These are phyloP conservation scores for Paxillus rubicundulus DNA, from an alignment of 768 basidiomycete genomes.

Conservation along the genomic window DNA sequence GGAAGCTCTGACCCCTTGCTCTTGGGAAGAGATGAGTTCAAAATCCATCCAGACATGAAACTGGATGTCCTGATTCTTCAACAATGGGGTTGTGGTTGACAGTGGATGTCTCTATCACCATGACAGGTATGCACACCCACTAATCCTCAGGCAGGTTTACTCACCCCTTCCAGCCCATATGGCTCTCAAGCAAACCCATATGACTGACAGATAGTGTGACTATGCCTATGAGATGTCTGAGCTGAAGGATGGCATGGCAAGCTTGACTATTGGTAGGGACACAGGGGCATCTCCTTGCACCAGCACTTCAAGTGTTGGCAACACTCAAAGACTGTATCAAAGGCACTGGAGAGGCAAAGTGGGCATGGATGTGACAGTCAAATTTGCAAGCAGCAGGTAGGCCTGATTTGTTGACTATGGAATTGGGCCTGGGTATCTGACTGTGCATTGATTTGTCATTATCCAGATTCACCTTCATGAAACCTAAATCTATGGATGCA, in stretches of 20 bases:
- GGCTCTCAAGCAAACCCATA: conserved; percentile 58
- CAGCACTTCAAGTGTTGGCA: conserved; percentile 61
- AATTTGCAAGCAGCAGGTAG: conserved; percentile 75
- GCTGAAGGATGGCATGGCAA: conserved; percentile 56
- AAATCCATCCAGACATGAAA: neutral
- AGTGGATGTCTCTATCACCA: no score
- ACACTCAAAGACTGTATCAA: conserved; percentile 73
- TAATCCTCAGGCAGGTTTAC: conserved; percentile 50
- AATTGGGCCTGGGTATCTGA: conserved; percentile 2
- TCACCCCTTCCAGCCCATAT: conserved; percentile 25
- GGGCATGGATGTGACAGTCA: conserved; percentile 62
- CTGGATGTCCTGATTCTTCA: no score
- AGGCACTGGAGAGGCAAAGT: conserved; percentile 62
- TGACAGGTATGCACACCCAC: neutral
- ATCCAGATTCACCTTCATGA: conserved; percentile 59
- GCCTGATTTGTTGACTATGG: conserved; percentile 4
- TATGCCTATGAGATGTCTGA: conserved; percentile 75
- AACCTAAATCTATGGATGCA: conserved; percentile 79
- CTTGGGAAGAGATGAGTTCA: neutral
- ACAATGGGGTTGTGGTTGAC: no score
- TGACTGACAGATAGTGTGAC: no score
- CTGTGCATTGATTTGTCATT: conserved; percentile 13
- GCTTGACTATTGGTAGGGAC: conserved; percentile 43
- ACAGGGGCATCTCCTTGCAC: conserved; percentile 72
- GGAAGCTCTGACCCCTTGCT: conserved; percentile 32